Conservation (phyloP, 345 rosid species). For the Bretschneidera sinensis region DNA sequence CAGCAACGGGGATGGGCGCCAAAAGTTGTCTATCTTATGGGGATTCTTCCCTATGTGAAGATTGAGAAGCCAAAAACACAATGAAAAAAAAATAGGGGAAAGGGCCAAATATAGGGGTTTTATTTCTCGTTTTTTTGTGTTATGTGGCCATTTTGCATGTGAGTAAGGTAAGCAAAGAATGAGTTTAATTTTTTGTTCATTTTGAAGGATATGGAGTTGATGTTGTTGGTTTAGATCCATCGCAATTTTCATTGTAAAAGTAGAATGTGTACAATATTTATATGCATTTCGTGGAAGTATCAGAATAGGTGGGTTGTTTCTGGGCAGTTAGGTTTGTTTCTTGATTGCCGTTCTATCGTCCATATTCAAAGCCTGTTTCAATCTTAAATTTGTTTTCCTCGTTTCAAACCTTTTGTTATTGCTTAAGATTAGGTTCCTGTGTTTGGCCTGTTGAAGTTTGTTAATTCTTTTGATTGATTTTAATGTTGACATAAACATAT, state of each 20-base stretch:
- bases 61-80: conserved; percentile 67
- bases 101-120: background rate
- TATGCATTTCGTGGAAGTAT: conserved; percentile 8
- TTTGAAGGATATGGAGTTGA: conserved; percentile 12
- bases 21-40: conserved; percentile 45
- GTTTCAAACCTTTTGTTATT: too few species aligned
- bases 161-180: background rate
- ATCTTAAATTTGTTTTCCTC: too few species aligned
- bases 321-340: background rate
- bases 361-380: too few species aligned
- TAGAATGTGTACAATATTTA: conserved; percentile 13
- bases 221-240: background rate
- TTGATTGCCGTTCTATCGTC: too few species aligned
- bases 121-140: background rate
- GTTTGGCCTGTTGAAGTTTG: too few species aligned
- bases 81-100: conserved; percentile 24
- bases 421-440: too few species aligned
- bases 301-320: background rate
- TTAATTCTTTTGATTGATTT: too few species aligned
- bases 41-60: conserved; percentile 75
- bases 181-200: conserved; percentile 2
- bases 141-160: background rate
- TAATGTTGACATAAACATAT: too few species aligned
- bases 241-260: conserved; percentile 9
- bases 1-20: conserved; percentile 81